Conservation (phyloP, 495 filamentous ascomycete species). For the Lophiotrema nucula region DNA sequence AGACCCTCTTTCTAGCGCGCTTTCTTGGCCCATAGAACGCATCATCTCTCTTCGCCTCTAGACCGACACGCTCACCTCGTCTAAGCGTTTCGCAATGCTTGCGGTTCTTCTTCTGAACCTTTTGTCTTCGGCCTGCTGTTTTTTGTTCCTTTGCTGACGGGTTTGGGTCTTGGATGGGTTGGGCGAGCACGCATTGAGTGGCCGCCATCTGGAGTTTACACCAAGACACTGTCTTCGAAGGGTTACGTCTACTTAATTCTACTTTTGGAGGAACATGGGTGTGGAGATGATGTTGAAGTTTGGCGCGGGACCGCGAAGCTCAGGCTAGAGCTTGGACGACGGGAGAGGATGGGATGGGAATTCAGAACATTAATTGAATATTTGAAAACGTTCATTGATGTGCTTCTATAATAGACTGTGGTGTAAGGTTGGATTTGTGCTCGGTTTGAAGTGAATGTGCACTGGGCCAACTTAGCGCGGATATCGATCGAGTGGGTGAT, state of each 20-base stretch:
- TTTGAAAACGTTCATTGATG: conserved; percentile 15
- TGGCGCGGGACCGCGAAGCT: too few species aligned
- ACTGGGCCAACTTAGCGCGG: too few species aligned
- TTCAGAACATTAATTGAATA: conserved; percentile 22
- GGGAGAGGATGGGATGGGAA: conserved; percentile 3
- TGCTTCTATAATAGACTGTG: too few species aligned
- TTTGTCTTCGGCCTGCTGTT: not conserved
- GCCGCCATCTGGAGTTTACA: not conserved
- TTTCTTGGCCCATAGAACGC: not conserved
- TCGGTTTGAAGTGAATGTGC: too few species aligned
- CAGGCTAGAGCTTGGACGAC: not conserved
- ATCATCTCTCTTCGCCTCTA: too few species aligned
- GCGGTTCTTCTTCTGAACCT: too few species aligned
- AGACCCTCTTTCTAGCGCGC: not conserved
- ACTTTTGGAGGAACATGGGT: not conserved
- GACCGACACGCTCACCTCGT: too few species aligned
- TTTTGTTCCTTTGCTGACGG: not conserved
- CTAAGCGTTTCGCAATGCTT: too few species aligned
- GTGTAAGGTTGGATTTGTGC: too few species aligned
- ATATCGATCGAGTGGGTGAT: too few species aligned
- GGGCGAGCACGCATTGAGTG: not conserved
- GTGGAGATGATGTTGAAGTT: not conserved
- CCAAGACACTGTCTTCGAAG: not conserved
- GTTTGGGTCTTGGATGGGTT: not conserved
- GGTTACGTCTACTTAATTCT: not conserved